phyloP scores from a whole-genome alignment of 495 filamentous ascomycete species.

The Aspergillus avenaceus region DNA sequence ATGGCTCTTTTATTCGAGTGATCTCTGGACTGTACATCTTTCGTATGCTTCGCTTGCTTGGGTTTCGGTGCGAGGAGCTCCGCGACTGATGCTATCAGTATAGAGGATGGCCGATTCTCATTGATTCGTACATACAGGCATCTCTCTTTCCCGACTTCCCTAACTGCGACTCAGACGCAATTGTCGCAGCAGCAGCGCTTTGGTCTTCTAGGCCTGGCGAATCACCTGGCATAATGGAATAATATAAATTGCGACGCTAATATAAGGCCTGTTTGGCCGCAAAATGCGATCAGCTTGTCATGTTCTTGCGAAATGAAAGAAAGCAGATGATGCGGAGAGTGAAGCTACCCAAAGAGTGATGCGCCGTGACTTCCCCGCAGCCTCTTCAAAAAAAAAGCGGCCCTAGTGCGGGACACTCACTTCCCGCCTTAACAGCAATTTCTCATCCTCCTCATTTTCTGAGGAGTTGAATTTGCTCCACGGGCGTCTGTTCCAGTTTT shows the following conservation, averaged over 20 bases:
- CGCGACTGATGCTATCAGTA: conserved; percentile 44
- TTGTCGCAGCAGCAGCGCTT: background rate
- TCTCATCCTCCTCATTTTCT: conserved; percentile 3
- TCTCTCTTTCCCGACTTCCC: conserved; percentile 34
- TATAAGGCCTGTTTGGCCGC: background rate
- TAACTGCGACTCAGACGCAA: background rate
- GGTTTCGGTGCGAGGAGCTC: conserved; percentile 64
- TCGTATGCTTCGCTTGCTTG: conserved; percentile 37
- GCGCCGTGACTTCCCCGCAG: conserved; percentile 7
- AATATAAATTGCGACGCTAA: background rate
- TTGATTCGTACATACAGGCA: conserved; percentile 32
- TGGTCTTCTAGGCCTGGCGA: conserved; percentile 3
- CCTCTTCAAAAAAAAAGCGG: conserved; percentile 16
- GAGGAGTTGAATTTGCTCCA: conserved; percentile 13
- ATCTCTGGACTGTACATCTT: conserved; percentile 25
- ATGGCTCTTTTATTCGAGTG: conserved; percentile 22
- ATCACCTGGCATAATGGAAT: background rate
- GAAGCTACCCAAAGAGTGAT: background rate
- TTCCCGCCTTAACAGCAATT: conserved; percentile 12
- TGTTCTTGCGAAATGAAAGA: background rate
- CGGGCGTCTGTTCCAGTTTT: conserved; percentile 14
- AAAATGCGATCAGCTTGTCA: background rate
- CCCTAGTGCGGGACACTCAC: conserved; percentile 32
- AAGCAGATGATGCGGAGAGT: background rate
- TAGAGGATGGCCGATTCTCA: too few relatives aligned